Percentiles rank a stretch among this genome's conserved stretches.
Conservation (phyloP, 2,329 filamentous ascomycete species). For the Diaporthe helianthi region DNA sequence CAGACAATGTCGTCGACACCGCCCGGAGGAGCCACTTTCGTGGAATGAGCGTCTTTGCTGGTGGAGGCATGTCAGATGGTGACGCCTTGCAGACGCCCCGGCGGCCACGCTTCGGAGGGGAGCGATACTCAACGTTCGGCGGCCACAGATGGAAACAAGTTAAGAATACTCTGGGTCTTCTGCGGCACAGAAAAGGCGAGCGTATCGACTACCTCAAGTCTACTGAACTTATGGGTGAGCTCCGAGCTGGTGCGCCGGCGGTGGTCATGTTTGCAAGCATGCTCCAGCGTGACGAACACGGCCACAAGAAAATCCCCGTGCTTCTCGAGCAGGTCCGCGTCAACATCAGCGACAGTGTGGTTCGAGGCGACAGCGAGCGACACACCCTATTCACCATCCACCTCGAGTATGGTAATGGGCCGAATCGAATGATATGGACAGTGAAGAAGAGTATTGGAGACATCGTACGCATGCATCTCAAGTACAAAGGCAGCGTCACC, state of each 20-base stretch:
- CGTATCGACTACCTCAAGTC: constrained; percentile 94
- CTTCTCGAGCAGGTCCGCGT: constrained; percentile 94
- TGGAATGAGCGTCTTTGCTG: constrained; percentile 69
- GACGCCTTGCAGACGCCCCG: constrained; percentile 61
- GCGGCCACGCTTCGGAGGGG: constrained; percentile 65
- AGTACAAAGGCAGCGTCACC: constrained; percentile 87
- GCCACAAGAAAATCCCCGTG: constrained; percentile 92
- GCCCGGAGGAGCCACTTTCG: constrained; percentile 62
- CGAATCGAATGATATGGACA: constrained; percentile 96
- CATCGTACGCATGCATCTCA: constrained; percentile 90
- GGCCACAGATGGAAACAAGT: constrained; percentile 92
- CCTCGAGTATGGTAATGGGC: constrained; percentile 93
- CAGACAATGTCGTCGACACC: constrained; percentile 47
- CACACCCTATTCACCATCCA: constrained; percentile 92
- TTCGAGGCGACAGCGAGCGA: constrained; percentile 67
- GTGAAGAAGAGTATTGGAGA: constrained; percentile 87
- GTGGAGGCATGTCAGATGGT: constrained; percentile 68
- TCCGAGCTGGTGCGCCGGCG: constrained; percentile 90
- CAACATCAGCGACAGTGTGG: constrained; percentile 79
- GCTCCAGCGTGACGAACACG: constrained; percentile 96
- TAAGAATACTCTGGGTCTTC: constrained; percentile 83
- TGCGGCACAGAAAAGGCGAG: constrained; percentile 84
- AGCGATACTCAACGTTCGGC: constrained; percentile 75
- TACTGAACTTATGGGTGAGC: constrained; percentile 92
- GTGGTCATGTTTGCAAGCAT: constrained; percentile 95